Evolutionary conservation across 805 yeast genomes (phyloP).

Genomic region (Schwanniomyces yamadae): DNA sequence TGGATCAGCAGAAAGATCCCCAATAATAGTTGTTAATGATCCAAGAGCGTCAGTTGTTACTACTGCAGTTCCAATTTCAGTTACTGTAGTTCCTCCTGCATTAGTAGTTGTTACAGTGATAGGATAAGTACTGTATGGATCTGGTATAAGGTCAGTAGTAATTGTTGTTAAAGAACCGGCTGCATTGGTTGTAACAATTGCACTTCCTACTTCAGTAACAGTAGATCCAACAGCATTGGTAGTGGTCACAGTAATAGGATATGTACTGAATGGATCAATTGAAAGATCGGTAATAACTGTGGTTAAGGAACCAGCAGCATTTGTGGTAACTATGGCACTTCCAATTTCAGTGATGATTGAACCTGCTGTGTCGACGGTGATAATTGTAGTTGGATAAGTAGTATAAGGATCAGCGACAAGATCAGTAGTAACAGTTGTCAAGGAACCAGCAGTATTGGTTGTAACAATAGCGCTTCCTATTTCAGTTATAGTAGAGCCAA

Average conservation of each 20-base stretch:
- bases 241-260: slow-evolving; percentile 6
- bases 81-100: not conserved
- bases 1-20: not conserved
- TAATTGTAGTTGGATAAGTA: slow-evolving; percentile 9
- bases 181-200: slow-evolving; percentile 16
- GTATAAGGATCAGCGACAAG: slow-evolving; percentile 1
- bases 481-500: slow-evolving; percentile 2
- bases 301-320: slow-evolving; percentile 9
- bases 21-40: not conserved
- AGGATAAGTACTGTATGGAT: slow-evolving; percentile 1
- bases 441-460: slow-evolving; percentile 3
- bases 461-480: slow-evolving; percentile 6
- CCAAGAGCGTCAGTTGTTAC: slow-evolving; percentile 3
- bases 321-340: slow-evolving; percentile 11
- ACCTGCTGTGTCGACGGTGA: too few species aligned
- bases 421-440: slow-evolving; percentile 1
- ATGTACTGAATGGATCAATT: slow-evolving; percentile 5
- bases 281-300: slow-evolving; percentile 5
- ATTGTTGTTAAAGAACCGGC: slow-evolving; percentile 14
- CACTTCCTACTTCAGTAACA: slow-evolving; percentile 14
- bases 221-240: slow-evolving; percentile 10
- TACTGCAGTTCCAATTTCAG: slow-evolving; percentile 5
- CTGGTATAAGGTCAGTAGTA: too few species aligned
- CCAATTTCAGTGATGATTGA: slow-evolving; percentile 9
- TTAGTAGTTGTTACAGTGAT: not conserved